These are phyloP conservation scores for Fusarium annulatum DNA, from an alignment of 2,329 filamentous ascomycete species.

Conservation along the genomic window DNA sequence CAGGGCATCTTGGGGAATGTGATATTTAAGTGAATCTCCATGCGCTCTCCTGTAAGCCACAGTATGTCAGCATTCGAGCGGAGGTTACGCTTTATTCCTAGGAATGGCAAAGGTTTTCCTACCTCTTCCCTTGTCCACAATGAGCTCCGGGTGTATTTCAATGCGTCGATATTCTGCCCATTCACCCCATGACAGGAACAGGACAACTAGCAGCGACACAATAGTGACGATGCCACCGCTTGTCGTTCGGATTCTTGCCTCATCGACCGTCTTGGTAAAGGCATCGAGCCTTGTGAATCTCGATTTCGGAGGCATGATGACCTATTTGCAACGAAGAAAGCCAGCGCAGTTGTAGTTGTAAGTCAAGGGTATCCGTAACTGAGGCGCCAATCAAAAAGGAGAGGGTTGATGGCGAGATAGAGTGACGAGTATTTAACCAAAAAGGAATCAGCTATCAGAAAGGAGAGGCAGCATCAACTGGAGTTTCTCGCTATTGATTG, in stretches of 20 bases:
- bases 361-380: constrained; percentile 11
- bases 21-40: constrained; percentile 99
- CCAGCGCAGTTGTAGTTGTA: constrained; percentile 17
- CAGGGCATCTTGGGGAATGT: constrained; percentile 95
- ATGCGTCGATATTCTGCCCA: constrained; percentile 93
- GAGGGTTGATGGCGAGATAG: constrained; percentile 13
- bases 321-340: constrained; percentile 12
- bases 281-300: constrained; percentile 97
- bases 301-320: constrained; percentile 85
- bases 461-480: constrained; percentile 36
- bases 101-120: constrained; percentile 28
- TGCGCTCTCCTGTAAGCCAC: constrained; percentile 79
- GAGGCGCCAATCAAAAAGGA: constrained; percentile 35
- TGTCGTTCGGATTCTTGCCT: constrained; percentile 94
- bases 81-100: neutral
- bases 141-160: constrained; percentile 87
- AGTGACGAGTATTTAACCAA: constrained; percentile 7
- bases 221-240: constrained; percentile 97
- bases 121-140: constrained; percentile 98
- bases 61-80: constrained; percentile 37
- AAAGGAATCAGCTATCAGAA: constrained; percentile 20
- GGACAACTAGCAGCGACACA: constrained; percentile 84
- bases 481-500: constrained; percentile 9
- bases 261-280: constrained; percentile 99
- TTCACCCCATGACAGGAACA: constrained; percentile 93